phyloP scores from a whole-genome alignment of 805 yeast genomes.

The Candida bentonensis region DNA sequence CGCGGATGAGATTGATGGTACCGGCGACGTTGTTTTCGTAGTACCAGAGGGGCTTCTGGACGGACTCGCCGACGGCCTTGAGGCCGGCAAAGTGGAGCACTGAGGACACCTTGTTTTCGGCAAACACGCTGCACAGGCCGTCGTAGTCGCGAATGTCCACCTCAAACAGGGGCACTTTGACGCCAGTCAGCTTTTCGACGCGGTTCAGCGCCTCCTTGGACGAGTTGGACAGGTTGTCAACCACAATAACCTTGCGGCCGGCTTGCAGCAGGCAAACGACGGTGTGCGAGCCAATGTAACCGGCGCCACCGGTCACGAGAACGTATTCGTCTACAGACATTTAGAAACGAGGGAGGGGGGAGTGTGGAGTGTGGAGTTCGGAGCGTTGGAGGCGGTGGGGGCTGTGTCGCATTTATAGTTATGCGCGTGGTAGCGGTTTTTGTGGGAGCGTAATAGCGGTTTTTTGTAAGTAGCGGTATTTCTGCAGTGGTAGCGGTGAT shows the following conservation, averaged over 20 bases:
- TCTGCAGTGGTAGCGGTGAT: too few relatives aligned
- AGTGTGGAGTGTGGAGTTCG: neutral
- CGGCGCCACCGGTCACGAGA: constrained; percentile 76
- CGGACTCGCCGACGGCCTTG: constrained; percentile 73
- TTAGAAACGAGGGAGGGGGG: neutral
- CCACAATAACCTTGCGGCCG: constrained; percentile 57
- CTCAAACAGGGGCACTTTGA: constrained; percentile 36
- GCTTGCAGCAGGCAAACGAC: constrained; percentile 44
- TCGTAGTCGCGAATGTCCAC: constrained; percentile 44
- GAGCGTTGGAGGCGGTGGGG: neutral
- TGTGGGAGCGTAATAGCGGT: too few relatives aligned
- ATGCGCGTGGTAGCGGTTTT: too few relatives aligned
- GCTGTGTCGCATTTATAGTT: too few relatives aligned
- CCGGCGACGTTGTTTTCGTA: constrained; percentile 58
- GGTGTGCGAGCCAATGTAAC: constrained; percentile 77
- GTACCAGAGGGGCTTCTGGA: constrained; percentile 50
- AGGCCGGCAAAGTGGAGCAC: constrained; percentile 74
- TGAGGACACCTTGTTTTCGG: constrained; percentile 33
- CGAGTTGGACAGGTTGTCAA: constrained; percentile 58
- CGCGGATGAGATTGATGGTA: constrained; percentile 41
- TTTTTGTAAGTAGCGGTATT: too few relatives aligned
- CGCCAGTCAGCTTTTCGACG: constrained; percentile 38
- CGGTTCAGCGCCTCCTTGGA: constrained; percentile 51
- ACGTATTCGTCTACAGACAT: constrained; percentile 12
- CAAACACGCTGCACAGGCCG: constrained; percentile 34